phyloP scores from a whole-genome alignment of 352 stramenopile genomes.

The Globisporangium takayamanum region DNA sequence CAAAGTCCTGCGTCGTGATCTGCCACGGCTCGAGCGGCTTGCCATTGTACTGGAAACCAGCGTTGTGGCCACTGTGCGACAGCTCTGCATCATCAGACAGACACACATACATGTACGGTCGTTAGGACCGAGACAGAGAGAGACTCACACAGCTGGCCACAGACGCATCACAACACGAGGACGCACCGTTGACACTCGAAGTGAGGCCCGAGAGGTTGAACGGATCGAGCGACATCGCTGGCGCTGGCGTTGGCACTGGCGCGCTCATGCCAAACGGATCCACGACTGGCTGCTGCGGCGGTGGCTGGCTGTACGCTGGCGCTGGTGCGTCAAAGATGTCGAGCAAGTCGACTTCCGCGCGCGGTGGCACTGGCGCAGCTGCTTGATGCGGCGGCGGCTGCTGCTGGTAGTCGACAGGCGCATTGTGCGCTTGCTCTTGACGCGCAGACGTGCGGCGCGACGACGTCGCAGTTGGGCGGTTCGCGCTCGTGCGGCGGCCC shows the following conservation, averaged over 20 bases:
- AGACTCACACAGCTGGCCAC: not conserved
- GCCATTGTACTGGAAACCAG: slow-evolving; percentile 77
- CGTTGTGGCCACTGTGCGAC: slow-evolving; percentile 20
- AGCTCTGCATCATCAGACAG: slow-evolving; percentile 20
- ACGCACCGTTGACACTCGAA: slow-evolving; percentile 65
- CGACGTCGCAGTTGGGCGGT: slow-evolving; percentile 15
- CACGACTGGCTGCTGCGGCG: slow-evolving; percentile 19
- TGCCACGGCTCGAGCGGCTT: slow-evolving; percentile 72
- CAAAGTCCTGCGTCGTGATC: slow-evolving; percentile 88
- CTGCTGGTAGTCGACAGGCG: slow-evolving; percentile 19
- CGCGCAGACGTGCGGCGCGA: slow-evolving; percentile 27
- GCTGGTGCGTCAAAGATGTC: slow-evolving; percentile 76
- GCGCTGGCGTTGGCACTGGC: slow-evolving; percentile 19
- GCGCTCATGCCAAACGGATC: slow-evolving; percentile 66
- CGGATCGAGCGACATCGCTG: slow-evolving; percentile 40
- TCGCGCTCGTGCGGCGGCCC: slow-evolving; percentile 27
- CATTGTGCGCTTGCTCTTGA: slow-evolving; percentile 28
- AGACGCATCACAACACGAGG: not conserved
- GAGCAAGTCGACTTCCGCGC: slow-evolving; percentile 74
- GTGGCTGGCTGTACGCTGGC: slow-evolving; percentile 18
- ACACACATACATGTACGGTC: not conserved
- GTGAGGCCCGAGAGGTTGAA: slow-evolving; percentile 71
- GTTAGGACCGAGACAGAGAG: not conserved
- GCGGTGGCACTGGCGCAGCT: slow-evolving; percentile 25
- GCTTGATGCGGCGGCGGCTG: slow-evolving; percentile 21